Conservation (phyloP, 495 filamentous ascomycete species). For the Tuber borchii region DNA sequence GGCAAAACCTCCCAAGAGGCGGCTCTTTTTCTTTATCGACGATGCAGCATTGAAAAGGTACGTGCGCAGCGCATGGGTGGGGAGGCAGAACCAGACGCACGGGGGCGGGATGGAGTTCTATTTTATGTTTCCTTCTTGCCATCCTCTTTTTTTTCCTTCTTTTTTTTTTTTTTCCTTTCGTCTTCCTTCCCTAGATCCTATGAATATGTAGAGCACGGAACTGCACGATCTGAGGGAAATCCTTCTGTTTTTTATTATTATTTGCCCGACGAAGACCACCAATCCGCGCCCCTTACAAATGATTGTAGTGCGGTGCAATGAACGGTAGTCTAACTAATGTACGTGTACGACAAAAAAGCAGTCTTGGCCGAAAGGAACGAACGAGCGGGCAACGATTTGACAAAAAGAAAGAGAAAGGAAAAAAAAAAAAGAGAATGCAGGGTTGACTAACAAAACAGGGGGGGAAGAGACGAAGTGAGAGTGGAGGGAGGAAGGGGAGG, state of each 20-base stretch:
- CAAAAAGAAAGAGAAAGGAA: constrained; percentile 4
- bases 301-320: not conserved
- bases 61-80: constrained; percentile 31
- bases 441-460: constrained; percentile 23
- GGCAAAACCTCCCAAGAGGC: constrained; percentile 36
- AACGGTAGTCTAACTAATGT: not conserved
- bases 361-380: not conserved
- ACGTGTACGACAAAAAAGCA: not conserved
- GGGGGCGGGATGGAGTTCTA: constrained; percentile 29
- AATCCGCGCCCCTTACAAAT: not conserved
- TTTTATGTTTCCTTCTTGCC: constrained; percentile 32
- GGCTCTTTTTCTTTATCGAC: constrained; percentile 27
- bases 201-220: not conserved
- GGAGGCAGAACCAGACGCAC: constrained; percentile 20
- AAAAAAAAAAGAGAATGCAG: constrained; percentile 7
- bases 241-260: not conserved
- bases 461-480: constrained; percentile 22
- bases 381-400: not conserved
- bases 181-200: not conserved
- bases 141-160: not conserved
- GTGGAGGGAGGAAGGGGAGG: constrained; percentile 15
- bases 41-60: constrained; percentile 38
- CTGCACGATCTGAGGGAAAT: not conserved
- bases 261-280: not conserved
- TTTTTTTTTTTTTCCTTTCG: not conserved